Evolutionary conservation across 2,329 filamentous ascomycete genomes (phyloP).

Genomic region (Sporothrix brasiliensis): DNA sequence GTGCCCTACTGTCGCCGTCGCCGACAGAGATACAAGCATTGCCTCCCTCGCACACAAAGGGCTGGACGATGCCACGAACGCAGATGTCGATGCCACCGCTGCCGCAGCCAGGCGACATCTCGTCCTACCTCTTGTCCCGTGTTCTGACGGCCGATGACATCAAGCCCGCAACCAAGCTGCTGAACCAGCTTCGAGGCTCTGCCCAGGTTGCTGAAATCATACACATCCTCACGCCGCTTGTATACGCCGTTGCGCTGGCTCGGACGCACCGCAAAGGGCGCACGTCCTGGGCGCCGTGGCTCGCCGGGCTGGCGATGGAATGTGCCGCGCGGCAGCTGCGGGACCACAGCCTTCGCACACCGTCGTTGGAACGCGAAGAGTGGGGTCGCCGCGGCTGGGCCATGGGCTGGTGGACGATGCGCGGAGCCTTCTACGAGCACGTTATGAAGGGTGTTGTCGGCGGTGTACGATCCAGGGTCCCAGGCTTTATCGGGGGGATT

Average conservation of each 20-base stretch:
- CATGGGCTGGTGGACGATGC: conserved; percentile 94
- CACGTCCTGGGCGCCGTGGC: conserved; percentile 85
- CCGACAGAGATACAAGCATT: conserved; percentile 34
- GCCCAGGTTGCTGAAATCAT: conserved; percentile 82
- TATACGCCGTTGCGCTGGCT: conserved; percentile 83
- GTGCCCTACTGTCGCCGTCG: conserved; percentile 33
- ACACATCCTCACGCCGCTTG: conserved; percentile 84
- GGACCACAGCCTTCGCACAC: conserved; percentile 76
- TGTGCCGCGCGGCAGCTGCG: conserved; percentile 83
- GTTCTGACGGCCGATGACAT: conserved; percentile 96
- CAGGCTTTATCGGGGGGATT: conserved; percentile 80
- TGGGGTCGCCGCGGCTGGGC: conserved; percentile 85
- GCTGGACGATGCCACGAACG: conserved; percentile 94
- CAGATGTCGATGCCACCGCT: conserved; percentile 82
- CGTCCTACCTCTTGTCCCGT: conserved; percentile 82
- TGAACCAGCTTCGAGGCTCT: conserved; percentile 77
- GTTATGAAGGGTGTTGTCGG: conserved; percentile 76
- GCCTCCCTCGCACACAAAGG: conserved; percentile 52
- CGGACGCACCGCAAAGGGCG: conserved; percentile 38
- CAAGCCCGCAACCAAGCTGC: conserved; percentile 81
- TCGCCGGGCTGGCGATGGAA: conserved; percentile 82
- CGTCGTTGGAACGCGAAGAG: conserved; percentile 86
- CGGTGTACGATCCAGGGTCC: conserved; percentile 73
- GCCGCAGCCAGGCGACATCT: conserved; percentile 79
- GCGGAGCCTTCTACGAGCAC: conserved; percentile 95